Evolutionary conservation across 148 eudicot genomes (phyloP), one percentile per base, ranked within the genome.

Genomic region (Salicornia ramosissima): DNA sequence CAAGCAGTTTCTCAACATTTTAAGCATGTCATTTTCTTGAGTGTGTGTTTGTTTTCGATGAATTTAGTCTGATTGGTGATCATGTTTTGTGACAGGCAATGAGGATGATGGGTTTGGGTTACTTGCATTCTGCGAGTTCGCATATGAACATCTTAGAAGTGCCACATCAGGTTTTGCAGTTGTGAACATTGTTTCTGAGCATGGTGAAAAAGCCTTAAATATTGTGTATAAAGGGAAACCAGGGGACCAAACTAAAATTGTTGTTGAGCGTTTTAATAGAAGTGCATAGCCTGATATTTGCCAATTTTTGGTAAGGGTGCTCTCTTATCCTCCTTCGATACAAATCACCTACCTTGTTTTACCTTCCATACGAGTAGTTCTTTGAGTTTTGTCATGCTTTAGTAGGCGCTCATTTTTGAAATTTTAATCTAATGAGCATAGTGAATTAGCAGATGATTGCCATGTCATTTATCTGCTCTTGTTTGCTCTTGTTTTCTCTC

Each of bases 211-310:
- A 70, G 88, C 91, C 47, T 86, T 88, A 34, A 87, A 87, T 79
- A 82, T 87, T 74, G 88, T 87, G 28, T 87, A 85, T 72, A 83
- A 85, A 75, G 91, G 91, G 68, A 87, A 87, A 64, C 75, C 85
- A 57, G 89, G 83, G 73, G 85, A 83, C 75, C 91, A 83, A 64
- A 77, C 49, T 73, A 81, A 87, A 75, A 76, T 87, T 47, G 91
- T 77, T 13, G 89, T 87, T 36, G 85, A 87, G 70, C 91, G 91
- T 26, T 87, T 85, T 66, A 85, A 85, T 51, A 81, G 79, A 80
- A 72, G 71, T 14, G 89, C 91, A 10, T 87, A 87, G 89, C 91
- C 91, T 59, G 83, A 87, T 78, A 62, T 80, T 63, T 78, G 79
- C 19, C 87, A 83, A 67, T 87, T 87, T 71, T 6, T 85, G 88